Conservation (phyloP, 139 green algal genomes). For the Chlorella sp. region DNA sequence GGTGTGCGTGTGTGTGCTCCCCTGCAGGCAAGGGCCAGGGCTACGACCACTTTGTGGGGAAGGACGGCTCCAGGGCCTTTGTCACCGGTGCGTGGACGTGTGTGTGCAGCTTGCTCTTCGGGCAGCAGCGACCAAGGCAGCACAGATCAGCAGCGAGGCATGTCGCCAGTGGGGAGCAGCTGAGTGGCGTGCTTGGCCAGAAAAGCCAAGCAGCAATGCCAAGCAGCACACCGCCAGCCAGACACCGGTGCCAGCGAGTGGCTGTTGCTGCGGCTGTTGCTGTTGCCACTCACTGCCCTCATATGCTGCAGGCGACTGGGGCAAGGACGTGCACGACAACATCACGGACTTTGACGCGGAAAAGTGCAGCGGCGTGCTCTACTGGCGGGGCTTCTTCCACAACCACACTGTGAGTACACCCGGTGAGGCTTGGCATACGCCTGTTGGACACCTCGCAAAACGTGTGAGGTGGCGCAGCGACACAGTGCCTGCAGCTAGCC, state of each 20-base stretch:
- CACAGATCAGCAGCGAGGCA: neutral
- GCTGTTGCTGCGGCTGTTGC: neutral
- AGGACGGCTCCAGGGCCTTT: constrained; percentile 45
- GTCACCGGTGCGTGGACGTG: constrained; percentile 14
- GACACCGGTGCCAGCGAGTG: neutral
- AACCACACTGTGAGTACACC: constrained; percentile 15
- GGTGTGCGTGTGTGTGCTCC: neutral
- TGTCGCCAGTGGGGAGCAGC: neutral
- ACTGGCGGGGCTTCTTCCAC: constrained; percentile 58
- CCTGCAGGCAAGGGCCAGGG: constrained; percentile 20
- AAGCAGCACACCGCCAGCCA: neutral
- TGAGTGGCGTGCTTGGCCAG: neutral
- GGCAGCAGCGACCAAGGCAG: neutral
- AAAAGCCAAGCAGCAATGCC: neutral
- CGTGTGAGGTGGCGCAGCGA: neutral
- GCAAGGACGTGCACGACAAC: constrained; percentile 48
- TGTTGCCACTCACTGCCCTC: neutral
- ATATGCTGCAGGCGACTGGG: constrained; percentile 39
- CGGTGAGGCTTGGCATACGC: too few species aligned
- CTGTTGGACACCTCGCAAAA: neutral
- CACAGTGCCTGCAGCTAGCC: neutral
- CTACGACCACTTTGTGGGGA: constrained; percentile 54
- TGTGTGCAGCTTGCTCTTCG: neutral
- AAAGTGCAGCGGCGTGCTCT: constrained; percentile 33
- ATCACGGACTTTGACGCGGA: constrained; percentile 42